phyloP scores from a whole-genome alignment of 2,329 filamentous ascomycete species.

The Fusarium sp. region DNA sequence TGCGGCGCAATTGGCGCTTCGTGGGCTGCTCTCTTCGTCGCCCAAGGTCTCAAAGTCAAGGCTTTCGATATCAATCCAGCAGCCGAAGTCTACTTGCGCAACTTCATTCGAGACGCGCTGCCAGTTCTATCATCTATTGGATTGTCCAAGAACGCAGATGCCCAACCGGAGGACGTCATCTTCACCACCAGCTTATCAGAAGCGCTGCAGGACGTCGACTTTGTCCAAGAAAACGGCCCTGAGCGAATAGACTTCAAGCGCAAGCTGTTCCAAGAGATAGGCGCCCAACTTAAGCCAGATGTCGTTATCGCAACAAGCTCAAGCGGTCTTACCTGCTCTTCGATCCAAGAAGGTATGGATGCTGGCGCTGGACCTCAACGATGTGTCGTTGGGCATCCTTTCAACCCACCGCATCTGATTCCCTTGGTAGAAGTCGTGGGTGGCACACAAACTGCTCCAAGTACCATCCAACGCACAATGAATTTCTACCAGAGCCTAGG shows the following conservation, averaged over 20 bases:
- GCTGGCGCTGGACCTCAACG: constrained; percentile 2
- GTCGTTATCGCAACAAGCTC: constrained; percentile 26
- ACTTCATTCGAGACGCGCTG: constrained; percentile 20
- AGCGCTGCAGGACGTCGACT: constrained; percentile 5
- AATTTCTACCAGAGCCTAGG: constrained; percentile 8
- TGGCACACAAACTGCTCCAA: constrained; percentile 4
- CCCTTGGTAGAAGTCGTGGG: constrained; percentile 30
- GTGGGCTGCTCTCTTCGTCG: constrained; percentile 25
- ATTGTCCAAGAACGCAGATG: neutral
- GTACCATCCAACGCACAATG: constrained; percentile 7
- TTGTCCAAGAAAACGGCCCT: constrained; percentile 24
- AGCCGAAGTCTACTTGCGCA: constrained; percentile 15
- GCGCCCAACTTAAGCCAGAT: neutral
- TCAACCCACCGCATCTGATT: constrained; percentile 26
- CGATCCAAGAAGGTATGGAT: constrained; percentile 21
- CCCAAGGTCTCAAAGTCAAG: constrained; percentile 24
- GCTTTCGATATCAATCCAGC: constrained; percentile 32
- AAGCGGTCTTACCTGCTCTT: constrained; percentile 24
- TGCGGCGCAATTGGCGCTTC: constrained; percentile 29
- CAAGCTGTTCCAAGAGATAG: constrained; percentile 26
- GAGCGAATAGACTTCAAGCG: constrained; percentile 17
- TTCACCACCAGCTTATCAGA: constrained; percentile 23
- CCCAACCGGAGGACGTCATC: constrained; percentile 22
- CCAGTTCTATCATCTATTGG: constrained; percentile 27
- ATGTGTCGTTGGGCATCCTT: constrained; percentile 25